Evolutionary conservation across 1,139 yeast species (phyloP).

Genomic region (Spathaspora sp.): DNA sequence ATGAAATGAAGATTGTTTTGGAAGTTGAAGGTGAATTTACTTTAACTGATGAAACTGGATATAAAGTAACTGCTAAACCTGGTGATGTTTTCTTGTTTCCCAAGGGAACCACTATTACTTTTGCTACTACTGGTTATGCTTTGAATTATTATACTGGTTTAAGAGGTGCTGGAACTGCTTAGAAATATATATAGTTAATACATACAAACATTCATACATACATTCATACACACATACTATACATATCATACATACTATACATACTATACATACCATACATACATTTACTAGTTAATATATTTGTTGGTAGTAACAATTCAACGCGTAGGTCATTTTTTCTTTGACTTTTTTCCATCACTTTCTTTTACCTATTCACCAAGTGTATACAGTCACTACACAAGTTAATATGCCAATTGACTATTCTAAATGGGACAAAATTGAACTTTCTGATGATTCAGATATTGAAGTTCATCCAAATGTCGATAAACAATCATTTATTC

Average conservation of each 20-base stretch:
- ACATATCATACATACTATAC: too few species aligned
- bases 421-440: constrained; percentile 97
- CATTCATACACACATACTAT: too few species aligned
- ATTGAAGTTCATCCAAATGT: constrained; percentile 98
- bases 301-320: too few species aligned
- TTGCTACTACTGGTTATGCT: constrained; percentile 64
- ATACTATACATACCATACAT: too few species aligned
- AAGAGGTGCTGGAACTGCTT: constrained; percentile 40
- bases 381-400: neutral
- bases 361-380: neutral
- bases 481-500: constrained; percentile 86
- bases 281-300: too few species aligned
- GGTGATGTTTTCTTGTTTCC: constrained; percentile 70
- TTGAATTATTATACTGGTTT: constrained; percentile 66
- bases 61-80: constrained; percentile 53
- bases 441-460: constrained; percentile 93
- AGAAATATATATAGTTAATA: too few species aligned
- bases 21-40: constrained; percentile 65
- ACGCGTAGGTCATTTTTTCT: too few species aligned
- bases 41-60: constrained; percentile 62
- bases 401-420: constrained; percentile 80
- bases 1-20: constrained; percentile 68
- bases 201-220: too few species aligned
- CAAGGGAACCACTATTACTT: constrained; percentile 67
- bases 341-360: neutral